Evolutionary conservation across 257 asterid genomes (phyloP), one percentile per base, ranked within the genome.

Genomic region (Nicotiana attenuata): DNA sequence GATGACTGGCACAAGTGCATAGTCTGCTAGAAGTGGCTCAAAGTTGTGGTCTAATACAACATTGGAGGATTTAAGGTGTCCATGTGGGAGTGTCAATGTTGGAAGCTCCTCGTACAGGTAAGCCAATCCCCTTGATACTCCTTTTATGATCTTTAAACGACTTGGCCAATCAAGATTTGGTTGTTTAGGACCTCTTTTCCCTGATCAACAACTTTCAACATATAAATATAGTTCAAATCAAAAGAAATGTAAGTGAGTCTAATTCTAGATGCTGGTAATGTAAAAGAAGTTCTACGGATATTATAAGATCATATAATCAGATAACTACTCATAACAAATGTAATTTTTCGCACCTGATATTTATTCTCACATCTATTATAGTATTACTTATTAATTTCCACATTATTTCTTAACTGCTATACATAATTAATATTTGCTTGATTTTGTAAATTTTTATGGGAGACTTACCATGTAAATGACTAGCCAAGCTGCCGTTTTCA

Each of bases 21-120:
- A 93, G 60, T 93, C 95, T 3, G 90, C 82, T 5, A 93, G 81
- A 5, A 92, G 55, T 10, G 95, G 87, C 33, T 85, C 90, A 15
- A 80, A 82, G 5, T 76, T 80, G 57, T 77, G 1, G 85, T 86
- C 85, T 0, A 93, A 68, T 2, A 92, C 95, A 31, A 92, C 92
- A 75, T 92, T 93, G 0, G 97, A 91, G 4, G 97, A 93, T 77
- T 93, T 93, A 19, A 93, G 90, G 82, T 93, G 89, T 38, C 97
- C 97, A 53, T 93, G 95, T 0, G 97, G 97, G 0, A 91, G 88
- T 19, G 88, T 24, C 7, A 88, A 24, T 5, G 81, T 28, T 1
- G 93, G 90, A 2, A 92, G 84, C 31, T 88, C 86, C 22, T 83
- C 73, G 87, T 89, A 82, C 0, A 92, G 92, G 82, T 90, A 82